These are phyloP conservation scores for Calonectria honghensis DNA, from an alignment of 2,329 filamentous ascomycete genomes.

Conservation along the genomic window DNA sequence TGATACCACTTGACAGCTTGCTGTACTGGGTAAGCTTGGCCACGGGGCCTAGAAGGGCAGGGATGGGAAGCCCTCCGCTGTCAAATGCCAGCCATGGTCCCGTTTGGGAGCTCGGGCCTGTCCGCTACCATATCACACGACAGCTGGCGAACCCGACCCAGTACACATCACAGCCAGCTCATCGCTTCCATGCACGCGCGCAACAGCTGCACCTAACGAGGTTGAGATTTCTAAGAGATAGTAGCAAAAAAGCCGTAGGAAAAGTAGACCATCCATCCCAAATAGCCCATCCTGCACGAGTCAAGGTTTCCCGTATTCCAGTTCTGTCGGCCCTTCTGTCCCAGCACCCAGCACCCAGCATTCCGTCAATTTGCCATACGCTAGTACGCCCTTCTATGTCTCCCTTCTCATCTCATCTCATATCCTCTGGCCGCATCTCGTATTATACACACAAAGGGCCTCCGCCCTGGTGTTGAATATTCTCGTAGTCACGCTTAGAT, in stretches of 20 bases:
- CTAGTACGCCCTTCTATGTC: slow-evolving; percentile 4
- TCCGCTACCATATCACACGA: slow-evolving; percentile 3
- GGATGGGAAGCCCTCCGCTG: slow-evolving; percentile 21
- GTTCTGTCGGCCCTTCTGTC: slow-evolving; percentile 36
- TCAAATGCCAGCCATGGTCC: slow-evolving; percentile 23
- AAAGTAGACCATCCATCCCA: slow-evolving; percentile 21
- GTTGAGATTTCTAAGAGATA: slow-evolving; percentile 34
- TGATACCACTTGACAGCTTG: slow-evolving; percentile 26
- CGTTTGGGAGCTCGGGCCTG: background rate
- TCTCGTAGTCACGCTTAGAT: background rate
- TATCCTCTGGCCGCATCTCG: background rate
- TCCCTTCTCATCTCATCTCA: slow-evolving; percentile 22
- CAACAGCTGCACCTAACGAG: slow-evolving; percentile 8
- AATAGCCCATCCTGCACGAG: slow-evolving; percentile 8
- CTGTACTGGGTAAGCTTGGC: slow-evolving; percentile 23
- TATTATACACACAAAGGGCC: slow-evolving; percentile 29
- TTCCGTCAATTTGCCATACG: slow-evolving; percentile 28
- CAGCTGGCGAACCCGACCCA: background rate
- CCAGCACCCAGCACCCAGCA: slow-evolving; percentile 25
- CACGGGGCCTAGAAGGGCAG: slow-evolving; percentile 14
- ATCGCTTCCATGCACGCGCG: background rate
- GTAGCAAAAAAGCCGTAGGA: slow-evolving; percentile 20
- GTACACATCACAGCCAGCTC: slow-evolving; percentile 1
- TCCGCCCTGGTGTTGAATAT: background rate
- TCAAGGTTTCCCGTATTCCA: slow-evolving; percentile 29